Percentiles rank a stretch among this genome's conserved stretches.
phyloP scores from a whole-genome alignment of 164 flowering plant genomes.

The Macadamia tetraphylla region DNA sequence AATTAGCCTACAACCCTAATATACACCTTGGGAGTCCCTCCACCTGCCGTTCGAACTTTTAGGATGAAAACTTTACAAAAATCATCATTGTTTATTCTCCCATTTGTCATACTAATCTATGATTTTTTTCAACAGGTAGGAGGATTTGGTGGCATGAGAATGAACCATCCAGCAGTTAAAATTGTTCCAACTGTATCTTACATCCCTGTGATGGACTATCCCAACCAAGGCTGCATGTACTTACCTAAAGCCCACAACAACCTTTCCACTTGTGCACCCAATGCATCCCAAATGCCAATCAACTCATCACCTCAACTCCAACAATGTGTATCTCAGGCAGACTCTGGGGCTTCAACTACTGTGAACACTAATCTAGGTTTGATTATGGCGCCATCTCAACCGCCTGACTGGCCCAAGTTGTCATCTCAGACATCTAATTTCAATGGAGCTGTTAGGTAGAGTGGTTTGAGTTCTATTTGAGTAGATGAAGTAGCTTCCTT shows the following conservation, averaged over 20 bases:
- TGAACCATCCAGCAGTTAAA: slow-evolving; percentile 4
- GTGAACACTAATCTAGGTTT: slow-evolving; percentile 11
- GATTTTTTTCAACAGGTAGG: not conserved
- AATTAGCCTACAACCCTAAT: too few species aligned
- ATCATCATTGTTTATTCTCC: not conserved
- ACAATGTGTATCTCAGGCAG: not conserved
- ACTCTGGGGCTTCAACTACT: not conserved
- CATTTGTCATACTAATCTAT: not conserved
- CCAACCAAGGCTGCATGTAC: not conserved
- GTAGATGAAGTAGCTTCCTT: not conserved
- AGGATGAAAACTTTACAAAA: too few species aligned
- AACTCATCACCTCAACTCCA: not conserved
- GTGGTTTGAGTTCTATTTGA: slow-evolving; percentile 2
- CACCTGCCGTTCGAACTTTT: too few species aligned
- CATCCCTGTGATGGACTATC: slow-evolving; percentile 2
- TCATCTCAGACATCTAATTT: not conserved
- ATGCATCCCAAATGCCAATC: not conserved
- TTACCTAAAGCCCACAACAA: not conserved
- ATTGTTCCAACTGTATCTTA: slow-evolving; percentile 5
- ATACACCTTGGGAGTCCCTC: too few species aligned
- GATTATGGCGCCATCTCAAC: slow-evolving; percentile 5
- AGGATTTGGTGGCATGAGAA: not conserved
- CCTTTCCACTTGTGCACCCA: not conserved
- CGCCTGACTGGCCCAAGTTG: not conserved
- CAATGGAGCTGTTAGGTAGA: not conserved